Conservation (phyloP, 371 early-diverging fungal genomes). For the Mortierella sp. region DNA sequence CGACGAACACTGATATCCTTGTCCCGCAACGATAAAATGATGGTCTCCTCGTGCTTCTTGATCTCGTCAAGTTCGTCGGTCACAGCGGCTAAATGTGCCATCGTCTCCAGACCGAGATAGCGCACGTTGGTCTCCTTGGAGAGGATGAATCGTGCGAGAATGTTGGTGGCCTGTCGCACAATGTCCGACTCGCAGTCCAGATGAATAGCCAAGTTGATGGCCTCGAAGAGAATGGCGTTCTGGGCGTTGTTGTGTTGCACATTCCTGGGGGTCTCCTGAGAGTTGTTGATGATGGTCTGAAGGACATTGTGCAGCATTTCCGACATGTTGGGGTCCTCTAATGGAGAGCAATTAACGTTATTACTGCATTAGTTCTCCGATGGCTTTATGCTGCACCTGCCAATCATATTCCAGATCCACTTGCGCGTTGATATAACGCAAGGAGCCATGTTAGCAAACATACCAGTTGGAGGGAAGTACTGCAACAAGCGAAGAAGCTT, state of each 20-base stretch:
- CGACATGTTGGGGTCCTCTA: constrained; percentile 73
- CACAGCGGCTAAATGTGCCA: constrained; percentile 95
- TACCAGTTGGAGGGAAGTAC: constrained; percentile 94
- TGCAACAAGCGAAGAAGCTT: constrained; percentile 94
- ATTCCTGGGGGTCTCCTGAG: constrained; percentile 92
- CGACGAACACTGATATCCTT: constrained; percentile 97
- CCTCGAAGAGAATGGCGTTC: constrained; percentile 96
- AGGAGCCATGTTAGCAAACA: not conserved
- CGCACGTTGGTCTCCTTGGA: constrained; percentile 96
- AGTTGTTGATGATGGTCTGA: constrained; percentile 84
- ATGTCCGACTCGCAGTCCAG: constrained; percentile 90
- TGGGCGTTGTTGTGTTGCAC: constrained; percentile 98
- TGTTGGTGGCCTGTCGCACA: constrained; percentile 83
- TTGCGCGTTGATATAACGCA: not conserved
- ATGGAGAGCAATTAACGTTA: constrained; percentile 7
- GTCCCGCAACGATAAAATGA: constrained; percentile 91
- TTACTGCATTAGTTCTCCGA: constrained; percentile 15
- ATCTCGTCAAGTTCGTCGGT: constrained; percentile 88
- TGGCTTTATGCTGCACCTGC: not conserved
- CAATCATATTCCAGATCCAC: not conserved
- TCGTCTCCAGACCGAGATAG: constrained; percentile 95
- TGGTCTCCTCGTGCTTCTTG: constrained; percentile 90
- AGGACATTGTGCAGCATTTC: constrained; percentile 77
- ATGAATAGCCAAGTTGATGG: constrained; percentile 95
- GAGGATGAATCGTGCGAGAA: constrained; percentile 90